These are phyloP conservation scores for Acmispon strigosus DNA, from an alignment of 306 rosid genomes.

Conservation along the genomic window DNA sequence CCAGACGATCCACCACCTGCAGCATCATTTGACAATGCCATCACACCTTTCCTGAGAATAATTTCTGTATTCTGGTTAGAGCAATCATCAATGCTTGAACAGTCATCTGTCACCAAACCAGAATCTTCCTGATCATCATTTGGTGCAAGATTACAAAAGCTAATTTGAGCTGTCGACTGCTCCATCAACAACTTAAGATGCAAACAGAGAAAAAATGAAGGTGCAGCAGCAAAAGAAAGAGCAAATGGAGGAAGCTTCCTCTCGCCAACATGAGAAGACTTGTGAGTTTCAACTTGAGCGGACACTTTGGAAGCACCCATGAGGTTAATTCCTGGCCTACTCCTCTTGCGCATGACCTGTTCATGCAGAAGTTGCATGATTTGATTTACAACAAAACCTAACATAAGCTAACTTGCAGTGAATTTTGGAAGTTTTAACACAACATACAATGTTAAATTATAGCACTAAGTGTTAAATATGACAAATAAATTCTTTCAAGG, in stretches of 20 bases:
- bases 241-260: constrained; percentile 62
- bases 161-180: constrained; percentile 41
- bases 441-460: background rate
- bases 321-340: constrained; percentile 48
- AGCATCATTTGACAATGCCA: constrained; percentile 20
- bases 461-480: background rate
- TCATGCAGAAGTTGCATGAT: constrained; percentile 3
- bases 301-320: constrained; percentile 52
- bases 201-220: constrained; percentile 71
- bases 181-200: constrained; percentile 82
- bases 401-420: background rate
- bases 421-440: constrained; percentile 7
- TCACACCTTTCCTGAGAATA: constrained; percentile 26
- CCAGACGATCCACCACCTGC: constrained; percentile 34
- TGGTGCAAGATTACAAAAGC: constrained; percentile 35
- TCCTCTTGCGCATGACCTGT: constrained; percentile 49
- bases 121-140: constrained; percentile 37
- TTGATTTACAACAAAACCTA: constrained; percentile 23
- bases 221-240: constrained; percentile 79
- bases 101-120: constrained; percentile 32
- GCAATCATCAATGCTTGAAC: constrained; percentile 26
- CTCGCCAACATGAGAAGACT: constrained; percentile 33
- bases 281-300: constrained; percentile 28
- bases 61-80: constrained; percentile 28
- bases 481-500: background rate